Base-by-base conservation (phyloP, 2,329 filamentous ascomycete genomes). In the Colletotrichum lentis region DNA sequence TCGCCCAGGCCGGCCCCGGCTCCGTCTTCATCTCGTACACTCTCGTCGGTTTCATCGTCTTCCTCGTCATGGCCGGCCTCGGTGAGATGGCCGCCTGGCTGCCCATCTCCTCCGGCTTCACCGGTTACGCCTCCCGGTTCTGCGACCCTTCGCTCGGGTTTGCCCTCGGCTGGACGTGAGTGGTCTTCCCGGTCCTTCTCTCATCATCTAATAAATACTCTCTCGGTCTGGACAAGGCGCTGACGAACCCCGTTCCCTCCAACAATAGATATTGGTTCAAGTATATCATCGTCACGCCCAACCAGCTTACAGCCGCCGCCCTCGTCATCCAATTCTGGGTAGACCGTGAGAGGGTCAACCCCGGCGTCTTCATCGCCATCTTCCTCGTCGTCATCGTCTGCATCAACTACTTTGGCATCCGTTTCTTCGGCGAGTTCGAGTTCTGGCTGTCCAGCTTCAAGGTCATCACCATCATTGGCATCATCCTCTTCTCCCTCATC, bases 81-180 rank as follows among this genome's bases (percentile, higher is more conserved):
- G 92, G 92, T 70, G 92, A 95, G 78, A 96, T 96, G 91, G 91
- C 92, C 10, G 87, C 92, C 60, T 96, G 91, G 91, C 79, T 96
- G 41, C 92, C 92, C 58, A 84, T 94, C 73, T 86, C 88, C 62
- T 88, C 90, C 76, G 92, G 92, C 72, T 96, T 96, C 79, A 91
- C 91, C 69, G 91, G 91, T 74, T 96, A 94, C 75, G 91, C 92
- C 27, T 86, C 88, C 69, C 86, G 92, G 55, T 96, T 93, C 81
- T 91, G 89, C 74, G 91, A 96, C 73, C 91, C 91, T 61, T 91
- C 91, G 69, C 85, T 96, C 31, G 92, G 92, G 62, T 96, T 96
- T 77, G 86, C 91, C 64, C 84, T 94, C 14, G 91, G 91, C 43
- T 94, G 86, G 83, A 88, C 83, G 84, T 91, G 80, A 79, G 82